Base-by-base conservation (phyloP, 2,329 filamentous ascomycete genomes). In the Colletotrichum sp. region DNA sequence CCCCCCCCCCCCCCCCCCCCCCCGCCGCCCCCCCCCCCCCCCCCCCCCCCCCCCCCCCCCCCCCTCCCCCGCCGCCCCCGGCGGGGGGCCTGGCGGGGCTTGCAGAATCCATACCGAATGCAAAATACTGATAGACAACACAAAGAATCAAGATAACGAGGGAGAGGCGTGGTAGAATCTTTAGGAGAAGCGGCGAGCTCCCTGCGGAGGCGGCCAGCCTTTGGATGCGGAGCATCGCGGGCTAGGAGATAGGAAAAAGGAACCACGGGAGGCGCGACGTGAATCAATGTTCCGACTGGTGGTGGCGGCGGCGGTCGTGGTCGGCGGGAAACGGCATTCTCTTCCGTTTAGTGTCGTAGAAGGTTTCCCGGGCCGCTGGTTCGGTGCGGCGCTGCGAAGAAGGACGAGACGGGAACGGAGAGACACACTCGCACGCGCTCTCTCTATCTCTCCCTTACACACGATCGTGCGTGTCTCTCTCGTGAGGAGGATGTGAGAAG, bases 71-170 rank as follows among this genome's bases (percentile, higher is more conserved):
- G n/a, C n/a, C n/a, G n/a, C n/a, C n/a, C n/a, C n/a, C n/a, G n/a
- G n/a, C n/a, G n/a, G n/a, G n/a, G n/a, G n/a, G n/a, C n/a, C n/a
- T n/a, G n/a, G n/a, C n/a, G 25, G 25, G 25, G 25, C 52, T 16
- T 8, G 29, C 25, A n/a, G 62, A 29, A n/a, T 52, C 27, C 67
- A 52, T 30, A 71, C 66, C 74, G 63, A 49, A 63, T 34, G 64
- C 27, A 29, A 76, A 70, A 61, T 77, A 78, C 62, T 78, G 75
- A 64, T 77, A 76, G 36, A 69, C 63, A 25, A 67, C 55, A n/a
- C 71, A 75, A 8, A 75, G 27, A 32, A 78, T 29, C n/a, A 77
- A 25, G 49, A 78, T 39, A 9, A 66, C 22, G 32, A 77, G 65
- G 39, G 77, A 77, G 30, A 63, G 7, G 36, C 75, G 66, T 55